phyloP scores from a whole-genome alignment of 106 monocot genomes.

The Apostasia shenzhenica region DNA sequence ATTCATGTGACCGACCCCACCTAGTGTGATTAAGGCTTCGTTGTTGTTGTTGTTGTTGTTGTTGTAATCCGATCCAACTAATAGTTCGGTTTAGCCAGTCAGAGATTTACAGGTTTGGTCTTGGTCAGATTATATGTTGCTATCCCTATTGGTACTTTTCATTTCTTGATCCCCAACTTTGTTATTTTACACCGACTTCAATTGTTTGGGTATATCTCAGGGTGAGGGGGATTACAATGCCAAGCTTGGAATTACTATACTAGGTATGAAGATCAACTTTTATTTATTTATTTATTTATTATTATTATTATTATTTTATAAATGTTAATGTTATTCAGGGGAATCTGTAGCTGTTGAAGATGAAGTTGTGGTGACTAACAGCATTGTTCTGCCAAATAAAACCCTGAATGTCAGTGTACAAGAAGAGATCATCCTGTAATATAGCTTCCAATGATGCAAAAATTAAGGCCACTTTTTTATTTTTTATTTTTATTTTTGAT shows the following conservation, averaged over 20 bases:
- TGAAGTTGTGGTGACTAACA: constrained; percentile 86
- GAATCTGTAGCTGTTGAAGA: constrained; percentile 88
- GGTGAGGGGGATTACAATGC: constrained; percentile 72
- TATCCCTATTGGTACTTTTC: too few relatives aligned
- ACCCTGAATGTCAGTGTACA: constrained; percentile 78
- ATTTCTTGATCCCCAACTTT: too few relatives aligned
- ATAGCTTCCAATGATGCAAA: neutral
- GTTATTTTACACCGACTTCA: too few relatives aligned
- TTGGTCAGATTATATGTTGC: too few relatives aligned
- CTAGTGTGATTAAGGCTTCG: too few relatives aligned
- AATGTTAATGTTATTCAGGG: constrained; percentile 21
- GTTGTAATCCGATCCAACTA: too few relatives aligned
- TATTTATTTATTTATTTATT: neutral
- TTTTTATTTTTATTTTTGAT: too few relatives aligned
- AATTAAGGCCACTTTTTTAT: neutral
- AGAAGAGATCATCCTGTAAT: constrained; percentile 87
- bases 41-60: too few relatives aligned
- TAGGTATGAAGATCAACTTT: constrained; percentile 35
- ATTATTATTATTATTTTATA: neutral
- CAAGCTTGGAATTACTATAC: constrained; percentile 89
- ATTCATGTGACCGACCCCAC: too few relatives aligned
- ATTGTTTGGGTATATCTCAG: constrained; percentile 23
- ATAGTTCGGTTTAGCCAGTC: too few relatives aligned
- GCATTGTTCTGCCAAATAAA: constrained; percentile 92
- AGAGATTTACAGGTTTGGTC: too few relatives aligned